phyloP scores from a whole-genome alignment of 257 asterid species.

The Gardenia jasminoides region DNA sequence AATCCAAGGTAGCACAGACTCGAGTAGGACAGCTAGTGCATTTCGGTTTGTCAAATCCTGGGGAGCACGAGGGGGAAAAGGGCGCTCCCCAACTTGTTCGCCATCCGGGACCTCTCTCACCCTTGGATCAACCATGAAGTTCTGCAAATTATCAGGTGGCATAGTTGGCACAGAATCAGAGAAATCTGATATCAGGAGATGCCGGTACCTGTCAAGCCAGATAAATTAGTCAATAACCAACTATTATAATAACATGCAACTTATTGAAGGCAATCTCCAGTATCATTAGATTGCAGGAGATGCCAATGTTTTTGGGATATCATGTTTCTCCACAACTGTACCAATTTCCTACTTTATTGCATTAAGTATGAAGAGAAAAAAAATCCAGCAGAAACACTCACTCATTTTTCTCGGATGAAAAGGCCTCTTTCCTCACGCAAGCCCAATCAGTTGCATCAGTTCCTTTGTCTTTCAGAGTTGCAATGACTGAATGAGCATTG shows the following conservation, averaged over 20 bases:
- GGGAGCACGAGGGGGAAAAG: constrained; percentile 27
- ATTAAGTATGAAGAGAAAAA: not conserved
- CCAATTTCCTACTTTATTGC: not conserved
- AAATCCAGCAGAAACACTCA: constrained; percentile 29
- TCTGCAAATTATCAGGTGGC: constrained; percentile 95
- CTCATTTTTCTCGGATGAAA: constrained; percentile 84
- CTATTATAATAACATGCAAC: not conserved
- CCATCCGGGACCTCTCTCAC: constrained; percentile 46
- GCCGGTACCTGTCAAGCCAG: constrained; percentile 60
- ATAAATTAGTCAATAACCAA: not conserved
- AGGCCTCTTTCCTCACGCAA: constrained; percentile 79
- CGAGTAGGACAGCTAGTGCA: constrained; percentile 72
- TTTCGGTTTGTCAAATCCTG: constrained; percentile 67
- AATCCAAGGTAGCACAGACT: constrained; percentile 81
- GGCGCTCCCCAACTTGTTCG: constrained; percentile 31
- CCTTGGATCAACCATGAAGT: constrained; percentile 66
- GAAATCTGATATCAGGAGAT: constrained; percentile 74
- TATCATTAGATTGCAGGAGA: not conserved
- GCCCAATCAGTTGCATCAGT: constrained; percentile 68
- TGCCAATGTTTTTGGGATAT: not conserved
- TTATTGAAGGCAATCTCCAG: not conserved
- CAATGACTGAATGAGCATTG: constrained; percentile 61
- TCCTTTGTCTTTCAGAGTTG: constrained; percentile 43
- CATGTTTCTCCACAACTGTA: not conserved
- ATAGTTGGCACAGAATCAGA: constrained; percentile 77